Evolutionary conservation across 2,329 filamentous ascomycete species (phyloP).

Genomic region (Aureobasidium uvarum): DNA sequence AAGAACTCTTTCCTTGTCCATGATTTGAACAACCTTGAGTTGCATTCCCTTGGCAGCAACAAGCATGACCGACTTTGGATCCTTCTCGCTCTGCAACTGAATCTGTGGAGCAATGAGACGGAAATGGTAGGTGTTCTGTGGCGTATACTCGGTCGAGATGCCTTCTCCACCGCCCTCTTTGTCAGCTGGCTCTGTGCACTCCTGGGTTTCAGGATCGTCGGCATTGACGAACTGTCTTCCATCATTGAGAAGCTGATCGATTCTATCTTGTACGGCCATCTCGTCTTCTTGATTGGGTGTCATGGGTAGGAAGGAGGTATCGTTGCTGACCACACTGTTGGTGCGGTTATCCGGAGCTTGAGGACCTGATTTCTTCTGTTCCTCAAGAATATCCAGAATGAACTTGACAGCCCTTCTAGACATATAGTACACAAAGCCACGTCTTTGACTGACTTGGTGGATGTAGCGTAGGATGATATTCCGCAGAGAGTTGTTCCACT

Average conservation of each 20-base stretch:
- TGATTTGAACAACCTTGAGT: slow-evolving; percentile 93
- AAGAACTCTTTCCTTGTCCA: slow-evolving; percentile 90
- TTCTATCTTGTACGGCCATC: slow-evolving; percentile 74
- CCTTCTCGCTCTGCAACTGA: slow-evolving; percentile 97
- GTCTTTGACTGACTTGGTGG: slow-evolving; percentile 92
- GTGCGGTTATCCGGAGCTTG: slow-evolving; percentile 5
- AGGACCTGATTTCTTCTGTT: slow-evolving; percentile 73
- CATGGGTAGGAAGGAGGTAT: slow-evolving; percentile 29
- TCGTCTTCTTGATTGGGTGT: slow-evolving; percentile 57
- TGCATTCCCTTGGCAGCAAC: slow-evolving; percentile 98
- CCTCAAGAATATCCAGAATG: slow-evolving; percentile 94
- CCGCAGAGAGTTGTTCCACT: slow-evolving; percentile 95
- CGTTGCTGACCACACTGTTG: slow-evolving; percentile 12
- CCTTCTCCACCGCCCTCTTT: slow-evolving; percentile 60
- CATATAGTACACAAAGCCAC: slow-evolving; percentile 97
- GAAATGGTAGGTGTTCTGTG: slow-evolving; percentile 92
- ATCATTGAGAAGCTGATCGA: slow-evolving; percentile 80
- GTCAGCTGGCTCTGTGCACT: slow-evolving; percentile 37
- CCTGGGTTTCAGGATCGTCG: slow-evolving; percentile 54
- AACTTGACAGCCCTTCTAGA: slow-evolving; percentile 95
- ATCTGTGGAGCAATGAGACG: slow-evolving; percentile 96
- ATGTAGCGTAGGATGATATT: slow-evolving; percentile 98
- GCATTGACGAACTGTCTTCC: slow-evolving; percentile 77
- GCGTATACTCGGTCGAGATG: slow-evolving; percentile 81
- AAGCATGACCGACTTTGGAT: slow-evolving; percentile 93